Percentiles rank a stretch among this genome's conserved stretches.
These are phyloP conservation scores for Aureobasidium sp. DNA, from an alignment of 2,329 filamentous ascomycete genomes.

Conservation along the genomic window DNA sequence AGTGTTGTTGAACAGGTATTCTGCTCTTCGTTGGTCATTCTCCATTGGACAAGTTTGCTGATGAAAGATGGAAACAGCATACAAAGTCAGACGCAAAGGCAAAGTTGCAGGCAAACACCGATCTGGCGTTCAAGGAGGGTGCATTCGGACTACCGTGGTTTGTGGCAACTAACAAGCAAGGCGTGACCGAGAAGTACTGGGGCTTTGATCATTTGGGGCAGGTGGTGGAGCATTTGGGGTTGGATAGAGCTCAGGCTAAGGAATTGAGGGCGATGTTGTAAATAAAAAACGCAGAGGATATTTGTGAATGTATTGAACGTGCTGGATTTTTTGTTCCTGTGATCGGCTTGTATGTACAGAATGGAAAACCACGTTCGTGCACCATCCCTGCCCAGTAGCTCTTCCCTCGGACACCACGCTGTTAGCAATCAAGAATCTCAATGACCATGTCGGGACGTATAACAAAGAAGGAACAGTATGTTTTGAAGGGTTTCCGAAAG, in stretches of 20 bases:
- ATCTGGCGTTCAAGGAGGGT: conserved; percentile 42
- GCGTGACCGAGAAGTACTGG: conserved; percentile 48
- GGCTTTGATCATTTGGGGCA: conserved; percentile 53
- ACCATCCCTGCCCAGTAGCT: neutral
- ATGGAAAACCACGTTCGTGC: neutral
- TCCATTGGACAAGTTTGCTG: neutral
- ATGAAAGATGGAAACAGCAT: neutral
- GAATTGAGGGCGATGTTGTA: conserved; percentile 33
- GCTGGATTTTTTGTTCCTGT: neutral
- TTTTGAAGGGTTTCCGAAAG: neutral
- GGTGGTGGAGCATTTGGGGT: conserved; percentile 43
- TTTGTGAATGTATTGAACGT: too few relatives aligned
- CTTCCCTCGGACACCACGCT: neutral
- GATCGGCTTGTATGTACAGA: neutral
- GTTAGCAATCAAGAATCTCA: neutral
- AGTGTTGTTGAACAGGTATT: conserved; percentile 35
- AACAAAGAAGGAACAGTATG: neutral
- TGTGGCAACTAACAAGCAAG: conserved; percentile 44
- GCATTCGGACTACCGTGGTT: conserved; percentile 56
- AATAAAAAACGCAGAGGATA: neutral
- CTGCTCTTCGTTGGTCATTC: neutral
- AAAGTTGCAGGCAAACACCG: conserved; percentile 40
- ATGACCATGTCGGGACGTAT: neutral
- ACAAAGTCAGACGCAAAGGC: conserved; percentile 36
- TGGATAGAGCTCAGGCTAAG: conserved; percentile 34